Percentiles rank a stretch among this genome's conserved stretches.
Conservation (phyloP, 179 eudicot species). For the Beta macrorhiza region DNA sequence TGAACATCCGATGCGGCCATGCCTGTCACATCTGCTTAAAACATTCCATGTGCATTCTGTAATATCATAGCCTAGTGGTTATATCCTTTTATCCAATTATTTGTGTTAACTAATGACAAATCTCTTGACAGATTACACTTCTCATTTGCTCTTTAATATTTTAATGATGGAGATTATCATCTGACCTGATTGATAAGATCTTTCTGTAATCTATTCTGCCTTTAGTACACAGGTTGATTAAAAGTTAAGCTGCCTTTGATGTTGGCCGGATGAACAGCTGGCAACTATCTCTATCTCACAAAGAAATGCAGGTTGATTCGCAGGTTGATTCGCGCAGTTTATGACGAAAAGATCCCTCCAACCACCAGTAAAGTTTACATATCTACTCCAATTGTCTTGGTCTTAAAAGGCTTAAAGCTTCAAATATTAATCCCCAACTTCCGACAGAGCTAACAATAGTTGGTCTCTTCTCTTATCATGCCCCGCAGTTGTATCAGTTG, state of each 20-base stretch:
- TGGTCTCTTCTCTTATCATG: slow-evolving; percentile 33
- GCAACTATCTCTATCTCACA: neutral
- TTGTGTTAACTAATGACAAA: slow-evolving; percentile 21
- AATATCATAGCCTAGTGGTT: slow-evolving; percentile 26
- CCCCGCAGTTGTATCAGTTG: slow-evolving; percentile 18
- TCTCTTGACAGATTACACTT: slow-evolving; percentile 28
- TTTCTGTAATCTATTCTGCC: slow-evolving; percentile 11
- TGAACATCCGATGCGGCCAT: neutral
- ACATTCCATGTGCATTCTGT: slow-evolving; percentile 54
- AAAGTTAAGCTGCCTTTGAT: slow-evolving; percentile 15
- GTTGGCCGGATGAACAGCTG: slow-evolving; percentile 25
- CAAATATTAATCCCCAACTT: slow-evolving; percentile 32
- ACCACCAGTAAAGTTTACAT: slow-evolving; percentile 30
- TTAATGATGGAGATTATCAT: slow-evolving; percentile 23
- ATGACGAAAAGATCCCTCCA: slow-evolving; percentile 25
- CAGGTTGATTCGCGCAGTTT: slow-evolving; percentile 13
- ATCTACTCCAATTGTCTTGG: slow-evolving; percentile 20
- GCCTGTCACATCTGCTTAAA: slow-evolving; percentile 34
- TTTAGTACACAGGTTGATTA: slow-evolving; percentile 32
- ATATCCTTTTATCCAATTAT: slow-evolving; percentile 30
- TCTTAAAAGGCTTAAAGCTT: slow-evolving; percentile 6
- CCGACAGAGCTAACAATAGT: slow-evolving; percentile 33
- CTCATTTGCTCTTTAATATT: slow-evolving; percentile 28
- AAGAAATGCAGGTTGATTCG: slow-evolving; percentile 10
- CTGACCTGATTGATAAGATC: slow-evolving; percentile 6